Evolutionary conservation across 2,329 filamentous ascomycete genomes (phyloP).

Genomic region (Cryphonectria japonica): DNA sequence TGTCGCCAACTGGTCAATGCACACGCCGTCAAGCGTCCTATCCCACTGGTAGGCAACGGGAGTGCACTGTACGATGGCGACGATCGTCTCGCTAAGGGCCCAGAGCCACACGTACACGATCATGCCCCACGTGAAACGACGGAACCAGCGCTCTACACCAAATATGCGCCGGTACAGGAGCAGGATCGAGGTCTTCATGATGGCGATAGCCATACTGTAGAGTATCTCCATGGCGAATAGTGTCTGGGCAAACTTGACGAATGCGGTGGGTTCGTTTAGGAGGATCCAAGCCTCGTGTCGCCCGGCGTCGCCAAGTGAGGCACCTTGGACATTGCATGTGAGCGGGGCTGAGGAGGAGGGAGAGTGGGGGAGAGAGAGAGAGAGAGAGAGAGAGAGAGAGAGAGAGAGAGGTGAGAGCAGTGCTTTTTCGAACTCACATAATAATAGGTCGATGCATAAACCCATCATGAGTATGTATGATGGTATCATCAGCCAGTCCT

Average conservation of each 20-base stretch:
- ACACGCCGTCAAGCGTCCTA: not conserved
- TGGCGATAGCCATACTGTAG: conserved; percentile 8
- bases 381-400: not conserved
- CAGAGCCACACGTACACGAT: conserved; percentile 13
- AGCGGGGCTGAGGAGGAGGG: not conserved
- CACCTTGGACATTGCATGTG: not conserved
- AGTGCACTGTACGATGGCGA: conserved; percentile 10
- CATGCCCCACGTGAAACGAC: not conserved
- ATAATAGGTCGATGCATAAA: conserved; percentile 6
- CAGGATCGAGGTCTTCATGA: conserved; percentile 12
- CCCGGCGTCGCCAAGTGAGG: not conserved
- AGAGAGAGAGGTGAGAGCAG: not conserved
- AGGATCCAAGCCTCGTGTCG: conserved; percentile 10
- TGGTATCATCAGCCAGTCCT: conserved; percentile 20
- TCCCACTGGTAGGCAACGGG: conserved; percentile 12
- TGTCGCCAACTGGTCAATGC: conserved; percentile 10
- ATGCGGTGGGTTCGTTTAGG: not conserved
- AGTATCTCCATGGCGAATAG: conserved; percentile 14
- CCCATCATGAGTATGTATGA: conserved; percentile 19
- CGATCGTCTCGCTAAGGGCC: conserved; percentile 12
- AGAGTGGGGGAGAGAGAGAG: not conserved
- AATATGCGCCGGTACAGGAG: conserved; percentile 17
- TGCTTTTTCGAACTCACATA: not conserved
- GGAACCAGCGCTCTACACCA: conserved; percentile 7
- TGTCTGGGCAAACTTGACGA: conserved; percentile 8